Base-by-base conservation (phyloP, 139 green algal species). In the Chlamydomonas sp. region DNA sequence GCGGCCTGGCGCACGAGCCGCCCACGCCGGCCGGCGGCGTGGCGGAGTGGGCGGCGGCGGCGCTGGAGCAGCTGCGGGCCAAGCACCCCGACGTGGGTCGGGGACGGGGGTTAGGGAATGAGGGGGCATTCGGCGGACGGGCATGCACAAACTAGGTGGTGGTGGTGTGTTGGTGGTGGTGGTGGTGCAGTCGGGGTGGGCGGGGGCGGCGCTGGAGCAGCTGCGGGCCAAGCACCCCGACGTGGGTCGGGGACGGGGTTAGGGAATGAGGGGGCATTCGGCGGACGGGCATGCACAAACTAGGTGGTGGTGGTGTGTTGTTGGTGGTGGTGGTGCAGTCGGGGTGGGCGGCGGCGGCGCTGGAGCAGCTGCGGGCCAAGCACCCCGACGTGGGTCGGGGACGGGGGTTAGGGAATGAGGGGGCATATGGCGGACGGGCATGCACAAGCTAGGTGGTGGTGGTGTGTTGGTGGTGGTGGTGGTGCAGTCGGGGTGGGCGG, bases 341-440 rank as follows among this genome's bases (percentile, higher is more conserved):
- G 31, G 31, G 31, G 5, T 88, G 83, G 83, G 74, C 83, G 62
- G 60, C 31, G 59, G 83, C 4, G 5, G 83, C 82, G 82, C 82
- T 86, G 71, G 82, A 72, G 9, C 8, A 4, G 4, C 82, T 86
- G 10, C 31, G 63, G 71, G 82, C 60, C 1, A 49, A 63, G 62
- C 82, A 86, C 59, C 82, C 82, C 2, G 71, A 79, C 10, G 82
- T 86, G 62, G n/a, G 71, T 59, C 16, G 1, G 4, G 59, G 59
- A 3, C 0, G 15, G 57, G 60, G 58, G 16, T 2, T 1, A 1
- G 57, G 49, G 10, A 12, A 58, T 2, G 8, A 1, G 57, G 75
- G 57, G 1, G 5, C 5, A 58, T 20, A 0, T 0, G 31, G 31
- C 31, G 31, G 31, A 49, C 31, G 31, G 31, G 31, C 31, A 49